phyloP scores from a whole-genome alignment of 768 basidiomycete genomes.

The Calocera viscosa region DNA sequence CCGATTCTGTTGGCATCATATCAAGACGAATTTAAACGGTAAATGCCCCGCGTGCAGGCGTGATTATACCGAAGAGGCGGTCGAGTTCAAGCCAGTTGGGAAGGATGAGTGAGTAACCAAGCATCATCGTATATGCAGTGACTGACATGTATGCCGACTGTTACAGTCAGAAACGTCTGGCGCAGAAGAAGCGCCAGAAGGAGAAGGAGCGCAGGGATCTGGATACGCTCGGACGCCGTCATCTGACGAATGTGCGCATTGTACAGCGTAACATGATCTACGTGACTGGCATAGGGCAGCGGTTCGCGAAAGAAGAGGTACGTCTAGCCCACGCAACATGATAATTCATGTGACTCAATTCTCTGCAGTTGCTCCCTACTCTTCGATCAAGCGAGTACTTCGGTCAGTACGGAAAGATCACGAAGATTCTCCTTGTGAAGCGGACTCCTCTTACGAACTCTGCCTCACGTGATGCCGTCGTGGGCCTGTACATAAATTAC shows the following conservation, averaged over 20 bases:
- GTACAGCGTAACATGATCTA: slow-evolving; percentile 94
- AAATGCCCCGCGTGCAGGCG: slow-evolving; percentile 94
- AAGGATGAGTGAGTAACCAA: slow-evolving; percentile 72
- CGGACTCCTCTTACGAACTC: slow-evolving; percentile 58
- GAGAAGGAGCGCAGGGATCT: slow-evolving; percentile 94
- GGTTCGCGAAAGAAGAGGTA: slow-evolving; percentile 94
- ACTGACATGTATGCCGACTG: slow-evolving; percentile 15
- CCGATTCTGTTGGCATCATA: slow-evolving; percentile 98
- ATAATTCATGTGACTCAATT: slow-evolving; percentile 2
- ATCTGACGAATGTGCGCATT: slow-evolving; percentile 87
- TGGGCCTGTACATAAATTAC: slow-evolving; percentile 96
- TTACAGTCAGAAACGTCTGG: slow-evolving; percentile 79
- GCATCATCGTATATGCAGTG: slow-evolving; percentile 1
- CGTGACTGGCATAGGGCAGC: slow-evolving; percentile 86
- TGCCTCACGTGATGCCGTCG: slow-evolving; percentile 43
- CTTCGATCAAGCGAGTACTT: slow-evolving; percentile 93
- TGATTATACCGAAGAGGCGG: slow-evolving; percentile 79
- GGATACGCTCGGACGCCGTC: slow-evolving; percentile 68
- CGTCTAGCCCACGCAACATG: slow-evolving; percentile 22
- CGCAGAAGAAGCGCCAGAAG: slow-evolving; percentile 86
- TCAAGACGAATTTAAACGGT: slow-evolving; percentile 88
- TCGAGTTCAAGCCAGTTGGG: slow-evolving; percentile 90
- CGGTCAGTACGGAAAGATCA: slow-evolving; percentile 96
- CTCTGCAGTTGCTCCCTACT: slow-evolving; percentile 66
- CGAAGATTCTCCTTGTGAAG: slow-evolving; percentile 86